phyloP scores from a whole-genome alignment of 352 stramenopile species.

The Globisporangium emineosum region DNA sequence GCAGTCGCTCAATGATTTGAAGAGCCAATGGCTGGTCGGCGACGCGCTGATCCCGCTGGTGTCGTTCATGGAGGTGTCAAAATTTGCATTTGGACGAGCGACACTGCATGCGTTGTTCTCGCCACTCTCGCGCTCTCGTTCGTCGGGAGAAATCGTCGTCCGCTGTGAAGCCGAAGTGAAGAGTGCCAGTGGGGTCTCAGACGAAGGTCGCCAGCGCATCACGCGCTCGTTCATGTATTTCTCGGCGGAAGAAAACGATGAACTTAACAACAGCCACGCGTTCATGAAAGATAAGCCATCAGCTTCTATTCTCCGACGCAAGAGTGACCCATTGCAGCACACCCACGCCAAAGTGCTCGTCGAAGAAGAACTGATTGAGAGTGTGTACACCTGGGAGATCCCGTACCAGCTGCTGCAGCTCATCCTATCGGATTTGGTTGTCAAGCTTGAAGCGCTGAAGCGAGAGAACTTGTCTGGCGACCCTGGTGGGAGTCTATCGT shows the following conservation, averaged over 20 bases:
- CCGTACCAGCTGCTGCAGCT: slow-evolving; percentile 82
- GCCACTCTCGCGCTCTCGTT: slow-evolving; percentile 53
- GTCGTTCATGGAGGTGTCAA: slow-evolving; percentile 39
- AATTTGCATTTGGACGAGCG: slow-evolving; percentile 26
- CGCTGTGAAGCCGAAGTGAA: slow-evolving; percentile 71
- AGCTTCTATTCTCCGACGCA: slow-evolving; percentile 26
- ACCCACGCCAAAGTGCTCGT: slow-evolving; percentile 65
- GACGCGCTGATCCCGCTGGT: slow-evolving; percentile 49
- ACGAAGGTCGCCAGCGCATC: slow-evolving; percentile 55
- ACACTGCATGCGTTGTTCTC: slow-evolving; percentile 62
- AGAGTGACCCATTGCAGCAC: slow-evolving; percentile 42
- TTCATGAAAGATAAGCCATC: not conserved
- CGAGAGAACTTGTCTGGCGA: slow-evolving; percentile 39
- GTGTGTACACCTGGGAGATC: slow-evolving; percentile 87
- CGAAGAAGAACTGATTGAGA: slow-evolving; percentile 86
- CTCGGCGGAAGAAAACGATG: slow-evolving; percentile 27
- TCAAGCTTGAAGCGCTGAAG: slow-evolving; percentile 68
- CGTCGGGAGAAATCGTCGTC: slow-evolving; percentile 72
- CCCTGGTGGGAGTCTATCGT: slow-evolving; percentile 29
- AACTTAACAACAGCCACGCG: not conserved
- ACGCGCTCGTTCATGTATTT: slow-evolving; percentile 80
- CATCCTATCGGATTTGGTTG: slow-evolving; percentile 65
- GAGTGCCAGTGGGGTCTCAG: slow-evolving; percentile 32
- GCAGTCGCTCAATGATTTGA: slow-evolving; percentile 54
- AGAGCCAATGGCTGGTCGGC: slow-evolving; percentile 75